phyloP scores from a whole-genome alignment of 2,329 filamentous ascomycete genomes.

The Didymella lethalis region DNA sequence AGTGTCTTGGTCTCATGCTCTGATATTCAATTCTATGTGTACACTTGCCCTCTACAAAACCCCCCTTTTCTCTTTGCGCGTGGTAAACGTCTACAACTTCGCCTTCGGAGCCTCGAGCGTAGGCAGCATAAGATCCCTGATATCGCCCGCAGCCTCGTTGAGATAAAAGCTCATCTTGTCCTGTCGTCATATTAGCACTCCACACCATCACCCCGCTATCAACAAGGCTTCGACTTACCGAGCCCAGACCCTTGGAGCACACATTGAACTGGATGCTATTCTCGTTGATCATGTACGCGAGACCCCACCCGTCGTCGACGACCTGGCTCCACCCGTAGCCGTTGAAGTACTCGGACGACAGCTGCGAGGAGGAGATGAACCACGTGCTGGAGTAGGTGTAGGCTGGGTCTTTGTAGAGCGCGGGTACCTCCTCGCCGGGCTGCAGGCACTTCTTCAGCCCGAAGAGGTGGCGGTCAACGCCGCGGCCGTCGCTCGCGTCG shows the following conservation, averaged over 20 bases:
- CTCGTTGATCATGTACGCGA: conserved; percentile 99
- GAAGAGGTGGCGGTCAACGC: conserved; percentile 96
- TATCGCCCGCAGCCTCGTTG: conserved; percentile 89
- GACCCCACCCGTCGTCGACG: conserved; percentile 92
- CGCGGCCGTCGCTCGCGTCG: conserved; percentile 88
- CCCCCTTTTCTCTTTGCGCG: too few species aligned
- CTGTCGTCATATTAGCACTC: conserved; percentile 20
- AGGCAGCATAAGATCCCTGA: conserved; percentile 84
- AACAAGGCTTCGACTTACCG: conserved; percentile 50
- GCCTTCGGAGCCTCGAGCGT: conserved; percentile 82
- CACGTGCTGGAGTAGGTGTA: conserved; percentile 85
- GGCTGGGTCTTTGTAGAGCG: conserved; percentile 86
- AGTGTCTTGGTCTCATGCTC: not conserved
- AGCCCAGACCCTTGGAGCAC: conserved; percentile 90
- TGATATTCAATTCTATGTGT: not conserved
- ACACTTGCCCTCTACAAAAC: not conserved
- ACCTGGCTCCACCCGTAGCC: conserved; percentile 99
- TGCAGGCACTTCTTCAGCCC: conserved; percentile 90
- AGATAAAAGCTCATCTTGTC: conserved; percentile 96
- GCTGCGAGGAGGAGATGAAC: conserved; percentile 87
- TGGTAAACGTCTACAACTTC: conserved; percentile 71
- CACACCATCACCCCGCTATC: not conserved
- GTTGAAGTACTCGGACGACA: conserved; percentile 97
- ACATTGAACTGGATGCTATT: conserved; percentile 99
- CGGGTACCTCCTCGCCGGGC: conserved; percentile 80